phyloP scores from a whole-genome alignment of 768 basidiomycete genomes.

The Cantharellus cinnabarinus region DNA sequence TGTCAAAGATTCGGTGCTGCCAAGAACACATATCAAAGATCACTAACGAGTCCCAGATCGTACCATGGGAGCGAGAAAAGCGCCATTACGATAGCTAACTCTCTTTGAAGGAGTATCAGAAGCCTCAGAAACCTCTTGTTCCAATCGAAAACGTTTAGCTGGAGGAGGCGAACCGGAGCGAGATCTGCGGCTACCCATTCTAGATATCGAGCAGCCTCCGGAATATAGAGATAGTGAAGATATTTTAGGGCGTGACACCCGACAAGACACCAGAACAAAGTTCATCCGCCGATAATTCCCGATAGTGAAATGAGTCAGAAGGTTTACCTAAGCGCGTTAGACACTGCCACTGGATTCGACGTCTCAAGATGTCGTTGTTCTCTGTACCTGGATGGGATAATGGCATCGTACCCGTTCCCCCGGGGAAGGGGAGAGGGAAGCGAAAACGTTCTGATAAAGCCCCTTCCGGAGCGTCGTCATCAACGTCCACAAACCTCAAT shows the following conservation, averaged over 20 bases:
- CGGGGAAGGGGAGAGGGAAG: conserved; percentile 21
- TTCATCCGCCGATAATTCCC: no score
- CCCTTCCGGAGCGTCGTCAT: conserved; percentile 31
- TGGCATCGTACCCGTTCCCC: not conserved
- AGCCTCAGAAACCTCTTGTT: not conserved
- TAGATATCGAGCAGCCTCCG: not conserved
- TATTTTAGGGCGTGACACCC: no score
- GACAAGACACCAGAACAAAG: no score
- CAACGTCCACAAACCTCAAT: not conserved
- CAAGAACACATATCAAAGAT: conserved; percentile 6
- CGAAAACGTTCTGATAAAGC: conserved; percentile 25
- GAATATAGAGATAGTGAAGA: no score
- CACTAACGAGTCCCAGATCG: conserved; percentile 59
- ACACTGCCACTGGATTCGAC: not conserved
- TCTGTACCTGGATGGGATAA: conserved; percentile 48
- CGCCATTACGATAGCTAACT: conserved; percentile 63
- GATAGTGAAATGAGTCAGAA: no score
- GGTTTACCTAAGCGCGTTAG: no score
- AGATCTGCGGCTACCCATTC: not conserved
- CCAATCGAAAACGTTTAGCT: not conserved
- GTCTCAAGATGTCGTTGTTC: conserved; percentile 28
- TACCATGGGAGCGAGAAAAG: conserved; percentile 98
- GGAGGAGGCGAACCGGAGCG: not conserved
- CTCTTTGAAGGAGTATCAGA: conserved; percentile 14
- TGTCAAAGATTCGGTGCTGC: not conserved